Evolutionary conservation across 2,329 filamentous ascomycete genomes (phyloP), one percentile per base, ranked within the genome.

Genomic region (Blastomyces silverae): DNA sequence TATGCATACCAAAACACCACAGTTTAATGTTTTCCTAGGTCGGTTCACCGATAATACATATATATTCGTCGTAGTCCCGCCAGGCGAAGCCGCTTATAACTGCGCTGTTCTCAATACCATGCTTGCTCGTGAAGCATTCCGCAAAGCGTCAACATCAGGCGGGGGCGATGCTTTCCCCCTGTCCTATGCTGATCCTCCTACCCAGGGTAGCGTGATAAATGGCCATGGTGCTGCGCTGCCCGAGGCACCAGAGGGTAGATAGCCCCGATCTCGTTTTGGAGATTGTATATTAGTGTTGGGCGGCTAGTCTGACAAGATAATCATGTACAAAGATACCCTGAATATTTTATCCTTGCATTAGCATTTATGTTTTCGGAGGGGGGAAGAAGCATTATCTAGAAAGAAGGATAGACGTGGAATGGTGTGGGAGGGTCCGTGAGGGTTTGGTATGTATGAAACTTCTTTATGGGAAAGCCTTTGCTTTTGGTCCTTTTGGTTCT

Each of bases 1-100:
- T 62, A 79, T 80, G 77, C 78, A 80, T 65, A 79, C 79, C 62
- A 82, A 82, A 66, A 82, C 81, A 0, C 79, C 79, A n/a, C 78
- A 79, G 57, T 97, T 97, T 80, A 95, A 91, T 78, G 88, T 97
- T 77, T 96, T 97, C 75, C 91, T 97, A 68, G 90, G 92, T 68
- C 91, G 95, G 70, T 92, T 99, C 70, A 99, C 94, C 1, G 95
- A 94, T 63, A 99, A 99, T 77, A 99, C 94, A 2, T 97, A 97
- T 73, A 88, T 99, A 66, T 91, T 96, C 73, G 91, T 95, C 10
- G 88, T 95, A 46, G 85, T 97, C 69, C 92, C 94, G 0, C 92
- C 93, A 0, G 92, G 92, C 31, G 93, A 97, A 77, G 90, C 91
- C 25, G 85, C 90, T 6, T 96, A 96, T 80, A 97, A 97, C 71